These are phyloP conservation scores for Cinchona pubescens DNA, from an alignment of 257 asterid species.

Conservation along the genomic window DNA sequence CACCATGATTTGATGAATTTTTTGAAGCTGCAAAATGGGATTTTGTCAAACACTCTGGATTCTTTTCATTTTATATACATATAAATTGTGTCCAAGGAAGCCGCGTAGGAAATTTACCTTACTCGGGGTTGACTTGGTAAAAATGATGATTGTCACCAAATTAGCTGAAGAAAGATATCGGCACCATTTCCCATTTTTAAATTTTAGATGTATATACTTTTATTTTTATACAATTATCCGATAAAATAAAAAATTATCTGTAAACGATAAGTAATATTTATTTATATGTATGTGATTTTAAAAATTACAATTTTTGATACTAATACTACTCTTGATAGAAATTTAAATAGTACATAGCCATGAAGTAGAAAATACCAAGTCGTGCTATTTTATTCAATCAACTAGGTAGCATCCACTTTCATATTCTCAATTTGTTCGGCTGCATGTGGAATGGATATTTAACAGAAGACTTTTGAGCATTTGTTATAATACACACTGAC, in stretches of 20 bases:
- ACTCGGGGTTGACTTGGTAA: constrained; percentile 14
- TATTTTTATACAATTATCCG: too few relatives aligned
- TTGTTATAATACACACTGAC: neutral
- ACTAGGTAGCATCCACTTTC: neutral
- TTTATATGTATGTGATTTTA: too few relatives aligned
- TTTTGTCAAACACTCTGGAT: neutral
- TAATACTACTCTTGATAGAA: too few relatives aligned
- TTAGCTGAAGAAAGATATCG: neutral
- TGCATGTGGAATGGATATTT: neutral
- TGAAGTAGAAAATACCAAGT: too few relatives aligned
- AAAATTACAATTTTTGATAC: too few relatives aligned
- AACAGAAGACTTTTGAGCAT: neutral
- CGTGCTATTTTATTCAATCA: neutral
- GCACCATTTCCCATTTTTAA: too few relatives aligned
- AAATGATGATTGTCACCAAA: neutral
- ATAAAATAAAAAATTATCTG: too few relatives aligned
- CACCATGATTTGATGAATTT: constrained; percentile 16
- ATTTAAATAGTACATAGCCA: too few relatives aligned
- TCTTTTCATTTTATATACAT: neutral
- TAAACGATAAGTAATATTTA: too few relatives aligned
- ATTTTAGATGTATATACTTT: too few relatives aligned
- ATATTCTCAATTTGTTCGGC: constrained; percentile 3
- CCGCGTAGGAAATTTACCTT: neutral
- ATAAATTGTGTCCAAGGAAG: neutral
- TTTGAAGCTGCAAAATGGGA: constrained; percentile 2